Evolutionary conservation across 176 grass and related monocot genomes (phyloP).

Genomic region (Carex pumila): DNA sequence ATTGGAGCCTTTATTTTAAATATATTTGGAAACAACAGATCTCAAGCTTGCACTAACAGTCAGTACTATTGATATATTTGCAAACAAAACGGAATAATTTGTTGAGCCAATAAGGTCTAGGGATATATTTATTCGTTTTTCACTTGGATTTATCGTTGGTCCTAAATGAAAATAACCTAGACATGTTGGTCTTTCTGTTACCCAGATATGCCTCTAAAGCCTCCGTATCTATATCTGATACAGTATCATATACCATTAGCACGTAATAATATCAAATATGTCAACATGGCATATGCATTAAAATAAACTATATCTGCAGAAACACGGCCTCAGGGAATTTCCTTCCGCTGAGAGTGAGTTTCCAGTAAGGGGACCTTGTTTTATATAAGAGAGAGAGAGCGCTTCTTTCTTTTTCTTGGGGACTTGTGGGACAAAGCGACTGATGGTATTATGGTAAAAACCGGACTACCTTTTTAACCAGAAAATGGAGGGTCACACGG

Average conservation of each 20-base stretch:
- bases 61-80: not conserved
- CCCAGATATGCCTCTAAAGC: not conserved
- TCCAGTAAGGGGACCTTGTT: not conserved
- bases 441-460: not conserved
- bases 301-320: not conserved
- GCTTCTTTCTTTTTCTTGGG: not conserved
- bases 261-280: not conserved
- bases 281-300: not conserved
- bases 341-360: not conserved
- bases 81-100: not conserved
- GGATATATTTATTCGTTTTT: not conserved
- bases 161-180: not conserved
- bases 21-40: not conserved
- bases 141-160: not conserved
- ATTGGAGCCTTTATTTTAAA: not conserved
- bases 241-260: not conserved
- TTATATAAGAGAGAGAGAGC: not conserved
- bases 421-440: not conserved
- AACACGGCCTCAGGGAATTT: not conserved
- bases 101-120: not conserved
- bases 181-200: not conserved
- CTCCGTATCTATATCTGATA: not conserved
- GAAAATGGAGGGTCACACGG: not conserved
- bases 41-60: not conserved
- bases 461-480: not conserved